Conservation (phyloP, 495 filamentous ascomycete genomes). For the Margaritispora aquatica region DNA sequence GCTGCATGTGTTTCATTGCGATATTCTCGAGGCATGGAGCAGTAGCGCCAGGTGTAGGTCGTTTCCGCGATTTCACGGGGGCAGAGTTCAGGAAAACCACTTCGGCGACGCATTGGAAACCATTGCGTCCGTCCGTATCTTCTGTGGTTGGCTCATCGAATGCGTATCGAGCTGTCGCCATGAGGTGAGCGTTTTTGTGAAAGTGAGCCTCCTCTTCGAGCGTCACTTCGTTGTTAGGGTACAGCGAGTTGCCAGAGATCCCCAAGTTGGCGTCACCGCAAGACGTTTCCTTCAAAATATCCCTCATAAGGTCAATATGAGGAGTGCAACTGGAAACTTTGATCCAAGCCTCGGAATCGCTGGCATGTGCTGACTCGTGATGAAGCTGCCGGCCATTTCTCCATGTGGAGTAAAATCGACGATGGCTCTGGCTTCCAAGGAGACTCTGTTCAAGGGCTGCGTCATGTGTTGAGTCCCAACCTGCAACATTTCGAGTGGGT, state of each 20-base stretch:
- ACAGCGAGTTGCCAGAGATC: neutral
- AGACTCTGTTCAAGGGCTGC: neutral
- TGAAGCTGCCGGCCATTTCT: neutral
- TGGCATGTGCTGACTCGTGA: neutral
- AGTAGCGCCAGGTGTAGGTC: neutral
- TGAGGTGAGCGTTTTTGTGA: conserved; percentile 25
- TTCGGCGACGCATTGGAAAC: conserved; percentile 43
- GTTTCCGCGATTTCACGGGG: neutral
- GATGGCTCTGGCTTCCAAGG: neutral
- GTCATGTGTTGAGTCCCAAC: neutral
- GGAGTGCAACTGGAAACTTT: too few species aligned
- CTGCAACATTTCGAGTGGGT: neutral
- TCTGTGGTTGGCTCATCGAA: conserved; percentile 27
- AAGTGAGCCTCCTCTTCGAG: conserved; percentile 7
- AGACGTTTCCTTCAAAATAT: neutral
- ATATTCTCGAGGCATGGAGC: conserved; percentile 10
- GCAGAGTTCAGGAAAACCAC: conserved; percentile 3
- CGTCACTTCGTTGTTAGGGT: neutral
- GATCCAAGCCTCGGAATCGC: neutral
- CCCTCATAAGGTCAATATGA: neutral
- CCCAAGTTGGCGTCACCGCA: neutral
- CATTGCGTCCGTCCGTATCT: conserved; percentile 39
- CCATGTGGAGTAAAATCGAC: neutral
- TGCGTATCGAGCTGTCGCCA: conserved; percentile 30
- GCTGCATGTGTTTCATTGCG: neutral